Evolutionary conservation across 1,284 basidiomycete genomes (phyloP).

Genomic region (Farysia itapuensis): DNA sequence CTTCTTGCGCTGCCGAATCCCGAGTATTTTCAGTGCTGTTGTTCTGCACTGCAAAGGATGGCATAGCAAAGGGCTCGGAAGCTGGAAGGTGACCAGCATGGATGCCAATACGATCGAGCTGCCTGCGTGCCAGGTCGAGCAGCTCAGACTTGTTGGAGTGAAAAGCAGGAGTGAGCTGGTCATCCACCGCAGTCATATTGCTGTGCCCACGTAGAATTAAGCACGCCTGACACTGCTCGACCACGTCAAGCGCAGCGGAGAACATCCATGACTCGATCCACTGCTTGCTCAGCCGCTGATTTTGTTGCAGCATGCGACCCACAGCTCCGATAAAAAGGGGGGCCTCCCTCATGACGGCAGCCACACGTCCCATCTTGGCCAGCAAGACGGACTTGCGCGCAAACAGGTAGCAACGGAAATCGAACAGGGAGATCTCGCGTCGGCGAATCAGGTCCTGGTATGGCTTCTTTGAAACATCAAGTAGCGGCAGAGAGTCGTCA

Average conservation of each 20-base stretch:
- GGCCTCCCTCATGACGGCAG: slow-evolving; percentile 71
- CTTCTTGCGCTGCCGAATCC: background rate
- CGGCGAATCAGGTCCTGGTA: slow-evolving; percentile 86
- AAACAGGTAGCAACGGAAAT: slow-evolving; percentile 88
- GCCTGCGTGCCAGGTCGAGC: slow-evolving; percentile 71
- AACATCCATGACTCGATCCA: slow-evolving; percentile 94
- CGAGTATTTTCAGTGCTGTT: slow-evolving; percentile 3
- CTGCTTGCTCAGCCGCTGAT: slow-evolving; percentile 64
- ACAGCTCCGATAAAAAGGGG: slow-evolving; percentile 78
- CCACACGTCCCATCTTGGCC: slow-evolving; percentile 70
- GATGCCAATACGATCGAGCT: slow-evolving; percentile 83
- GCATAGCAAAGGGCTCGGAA: slow-evolving; percentile 66
- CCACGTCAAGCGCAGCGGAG: slow-evolving; percentile 81
- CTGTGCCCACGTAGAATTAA: slow-evolving; percentile 51
- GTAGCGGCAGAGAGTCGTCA: slow-evolving; percentile 79
- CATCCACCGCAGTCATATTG: slow-evolving; percentile 5
- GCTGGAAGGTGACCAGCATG: slow-evolving; percentile 71
- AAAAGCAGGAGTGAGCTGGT: slow-evolving; percentile 41
- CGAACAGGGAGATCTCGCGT: slow-evolving; percentile 89
- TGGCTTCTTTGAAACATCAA: slow-evolving; percentile 78
- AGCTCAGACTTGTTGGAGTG: slow-evolving; percentile 72
- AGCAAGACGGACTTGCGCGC: slow-evolving; percentile 80
- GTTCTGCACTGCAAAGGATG: background rate
- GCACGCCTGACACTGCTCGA: slow-evolving; percentile 82
- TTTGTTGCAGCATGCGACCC: slow-evolving; percentile 72